Percentiles rank a stretch among this genome's conserved stretches.
These are phyloP conservation scores for Melanopsichium pennsylvanicum DNA, from an alignment of 1,284 basidiomycete genomes.

Conservation along the genomic window DNA sequence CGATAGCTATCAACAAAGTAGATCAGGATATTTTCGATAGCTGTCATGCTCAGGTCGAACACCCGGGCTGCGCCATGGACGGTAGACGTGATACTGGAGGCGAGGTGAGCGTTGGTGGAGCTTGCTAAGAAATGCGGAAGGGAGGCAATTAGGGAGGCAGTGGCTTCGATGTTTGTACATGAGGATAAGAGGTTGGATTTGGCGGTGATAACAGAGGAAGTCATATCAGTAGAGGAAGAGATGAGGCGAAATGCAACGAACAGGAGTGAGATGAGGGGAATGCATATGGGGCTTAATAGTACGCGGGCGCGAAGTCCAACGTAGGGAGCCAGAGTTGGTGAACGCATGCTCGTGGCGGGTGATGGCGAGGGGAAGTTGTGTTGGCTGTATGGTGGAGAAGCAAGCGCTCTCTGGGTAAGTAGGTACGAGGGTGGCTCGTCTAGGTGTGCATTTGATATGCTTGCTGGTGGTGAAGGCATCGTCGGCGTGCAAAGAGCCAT, in stretches of 20 bases:
- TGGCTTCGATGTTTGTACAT: conserved; percentile 81
- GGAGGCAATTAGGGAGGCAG: conserved; percentile 81
- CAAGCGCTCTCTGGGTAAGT: too few species aligned
- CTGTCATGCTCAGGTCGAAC: conserved; percentile 34
- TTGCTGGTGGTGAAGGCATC: background rate
- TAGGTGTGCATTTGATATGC: too few species aligned
- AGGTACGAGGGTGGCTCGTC: conserved; percentile 24
- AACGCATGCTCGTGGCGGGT: background rate
- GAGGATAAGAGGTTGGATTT: conserved; percentile 78
- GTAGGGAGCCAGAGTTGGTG: conserved; percentile 70
- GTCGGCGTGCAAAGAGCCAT: too few species aligned
- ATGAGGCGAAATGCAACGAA: conserved; percentile 84
- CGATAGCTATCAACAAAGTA: conserved; percentile 92
- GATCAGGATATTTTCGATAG: conserved; percentile 46
- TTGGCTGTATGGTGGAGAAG: conserved; percentile 1
- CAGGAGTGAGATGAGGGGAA: conserved; percentile 78
- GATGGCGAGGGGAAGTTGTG: background rate
- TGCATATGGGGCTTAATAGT: conserved; percentile 77
- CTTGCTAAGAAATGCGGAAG: conserved; percentile 86
- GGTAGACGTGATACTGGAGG: conserved; percentile 78
- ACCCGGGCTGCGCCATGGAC: conserved; percentile 75
- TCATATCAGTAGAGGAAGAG: conserved; percentile 75
- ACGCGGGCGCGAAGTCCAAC: conserved; percentile 82
- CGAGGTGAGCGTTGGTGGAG: conserved; percentile 80
- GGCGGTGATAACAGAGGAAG: conserved; percentile 75